Base-by-base conservation (phyloP, 441 rosid species). In the Mallotus repandus region DNA sequence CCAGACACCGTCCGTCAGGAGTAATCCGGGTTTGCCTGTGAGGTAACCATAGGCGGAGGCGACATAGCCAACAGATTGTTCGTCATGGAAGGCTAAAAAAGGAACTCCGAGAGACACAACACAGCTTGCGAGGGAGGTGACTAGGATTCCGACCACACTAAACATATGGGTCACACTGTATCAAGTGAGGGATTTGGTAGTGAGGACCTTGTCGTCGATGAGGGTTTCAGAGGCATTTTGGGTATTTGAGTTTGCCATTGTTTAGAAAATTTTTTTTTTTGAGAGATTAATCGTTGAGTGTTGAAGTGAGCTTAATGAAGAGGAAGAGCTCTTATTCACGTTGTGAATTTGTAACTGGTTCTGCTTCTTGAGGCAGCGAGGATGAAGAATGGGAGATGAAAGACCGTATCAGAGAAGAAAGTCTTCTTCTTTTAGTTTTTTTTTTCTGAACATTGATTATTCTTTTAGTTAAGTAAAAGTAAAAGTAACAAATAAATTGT, bases 61-160 rank as follows among this genome's bases (percentile, higher is more conserved):
- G 54, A 97, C 97, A 77, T 95, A 95, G 3, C 99, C 99, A 0
- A 98, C 99, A 55, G 99, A 91, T 79, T 93, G 99, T 82, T 95
- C 99, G 83, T 95, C 93, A 84, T 93, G 98, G 83, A 91, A 93
- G 72, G 98, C 98, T 69, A 93, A 35, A 88, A 95, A 93, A 63
- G 97, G 94, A 80, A 95, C 80, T 19, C 99, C 99, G 0, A 86
- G 74, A 12, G 92, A 76, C 70, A 91, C 89, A 46, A 95, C 90
- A 41, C 91, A 92, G 79, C 71, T 95, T 5, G 99, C 96, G 5
- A 95, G 86, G 56, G 97, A 85, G 4, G 98, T 95, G 9, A 95
- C 99, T 48, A 98, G 99, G 71, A 95, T 93, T 7, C 98, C 98
- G 0, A 95, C 97, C 66, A 95, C 94, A 43, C 98, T 96, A 77